These are phyloP conservation scores for Candida cerambycidarum DNA, from an alignment of 805 yeast species.

Conservation along the genomic window DNA sequence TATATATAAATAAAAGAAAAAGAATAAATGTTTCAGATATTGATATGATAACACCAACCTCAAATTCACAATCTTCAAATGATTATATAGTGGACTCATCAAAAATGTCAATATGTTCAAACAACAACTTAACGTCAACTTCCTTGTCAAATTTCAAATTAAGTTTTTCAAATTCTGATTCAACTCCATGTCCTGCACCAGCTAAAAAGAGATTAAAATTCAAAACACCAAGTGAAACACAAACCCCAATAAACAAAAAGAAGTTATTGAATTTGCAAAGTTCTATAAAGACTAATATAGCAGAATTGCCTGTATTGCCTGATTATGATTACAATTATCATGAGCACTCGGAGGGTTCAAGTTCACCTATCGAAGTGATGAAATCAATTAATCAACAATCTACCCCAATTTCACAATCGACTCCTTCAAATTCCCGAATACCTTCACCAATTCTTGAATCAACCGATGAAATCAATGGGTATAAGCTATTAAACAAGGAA, in stretches of 20 bases:
- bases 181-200: constrained; percentile 45
- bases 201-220: constrained; percentile 35
- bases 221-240: constrained; percentile 16
- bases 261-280: constrained; percentile 31
- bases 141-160: constrained; percentile 13
- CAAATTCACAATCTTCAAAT: constrained; percentile 7
- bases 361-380: constrained; percentile 11
- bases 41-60: constrained; percentile 17
- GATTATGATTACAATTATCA: constrained; percentile 11
- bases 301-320: constrained; percentile 14
- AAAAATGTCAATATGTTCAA: constrained; percentile 14
- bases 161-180: constrained; percentile 25
- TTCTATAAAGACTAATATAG: constrained; percentile 28
- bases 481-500: constrained; percentile 13
- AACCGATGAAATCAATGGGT: constrained; percentile 9
- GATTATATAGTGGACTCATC: neutral
- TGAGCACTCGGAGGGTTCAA: constrained; percentile 13
- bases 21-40: constrained; percentile 19
- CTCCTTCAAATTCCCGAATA: constrained; percentile 40
- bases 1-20: constrained; percentile 24
- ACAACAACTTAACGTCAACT: constrained; percentile 8
- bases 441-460: constrained; percentile 7
- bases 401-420: constrained; percentile 44
- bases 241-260: constrained; percentile 17
- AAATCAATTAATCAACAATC: constrained; percentile 17